Base-by-base conservation (phyloP, 129 eudicot genomes). In the Sambucus nigra region DNA sequence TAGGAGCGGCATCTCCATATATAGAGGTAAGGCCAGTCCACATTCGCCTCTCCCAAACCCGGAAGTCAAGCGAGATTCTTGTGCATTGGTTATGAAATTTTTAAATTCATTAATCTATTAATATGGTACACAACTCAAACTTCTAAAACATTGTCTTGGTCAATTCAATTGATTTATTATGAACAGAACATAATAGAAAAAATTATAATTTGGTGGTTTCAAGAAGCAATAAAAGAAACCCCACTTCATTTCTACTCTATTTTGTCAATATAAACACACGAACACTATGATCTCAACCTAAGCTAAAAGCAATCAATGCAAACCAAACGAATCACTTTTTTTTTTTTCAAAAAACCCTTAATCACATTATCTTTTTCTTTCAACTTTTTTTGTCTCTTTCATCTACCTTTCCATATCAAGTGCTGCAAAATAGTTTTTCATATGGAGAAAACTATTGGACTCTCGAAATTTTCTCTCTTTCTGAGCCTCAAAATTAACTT, bases 391-490 rank as follows among this genome's bases (percentile, higher is more conserved):
- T n/a, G n/a, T n/a, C n/a, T n/a, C n/a, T n/a, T n/a, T 23, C 20
- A 12, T n/a, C n/a, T 75, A 89, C 78, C 88, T 78, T 69, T 89
- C 88, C 70, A 89, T 81, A 33, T 84, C 80, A 54, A 74, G 41
- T 7, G 94, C 60, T 15, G 32, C 71, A 60, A 66, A 68, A 50
- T 69, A 61, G 56, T 74, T 84, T 15, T 70, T 79, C 66, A 64
- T 63, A 13, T 16, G 47, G 35, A 77, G 77, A 76, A 87, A 80
- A 46, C 82, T 74, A 26, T 32, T 74, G 1, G 76, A 51, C 61
- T 56, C 72, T n/a, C 28, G 33, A 12, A 23, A 38, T 8, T 38
- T 8, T 15, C 16, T 64, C 27, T 50, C 70, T 65, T 65, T 79
- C 47, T 80, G 89, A 25, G 95, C 84, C 55, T 91, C 98, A 2